A percentile compares a stretch with the other conserved stretches of the same genome.
These are phyloP conservation scores for Populus euphratica DNA, from an alignment of 345 rosid genomes.

Conservation along the genomic window DNA sequence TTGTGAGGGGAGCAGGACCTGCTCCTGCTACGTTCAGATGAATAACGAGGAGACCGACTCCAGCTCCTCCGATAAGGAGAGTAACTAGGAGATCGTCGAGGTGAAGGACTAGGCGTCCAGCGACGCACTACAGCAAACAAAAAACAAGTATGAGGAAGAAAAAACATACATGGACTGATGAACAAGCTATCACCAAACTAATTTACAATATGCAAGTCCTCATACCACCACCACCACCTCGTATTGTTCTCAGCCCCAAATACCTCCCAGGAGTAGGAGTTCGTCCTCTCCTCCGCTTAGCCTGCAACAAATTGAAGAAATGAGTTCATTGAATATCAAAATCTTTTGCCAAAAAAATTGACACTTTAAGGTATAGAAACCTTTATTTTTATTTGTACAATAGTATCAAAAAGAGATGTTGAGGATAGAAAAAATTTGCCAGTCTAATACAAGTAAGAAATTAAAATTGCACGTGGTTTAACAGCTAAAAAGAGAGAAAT, in stretches of 20 bases:
- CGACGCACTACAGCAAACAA: slow-evolving; percentile 32
- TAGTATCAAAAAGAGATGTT: not conserved
- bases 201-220: not conserved
- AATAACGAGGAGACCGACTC: slow-evolving; percentile 48
- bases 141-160: not conserved
- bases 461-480: slow-evolving; percentile 16
- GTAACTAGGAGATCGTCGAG: slow-evolving; percentile 44
- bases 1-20: slow-evolving; percentile 42
- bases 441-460: not conserved
- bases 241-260: slow-evolving; percentile 60
- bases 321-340: slow-evolving; percentile 14
- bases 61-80: slow-evolving; percentile 40
- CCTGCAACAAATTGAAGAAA: slow-evolving; percentile 38
- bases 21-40: slow-evolving; percentile 53
- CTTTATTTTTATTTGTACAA: not conserved
- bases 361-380: not conserved
- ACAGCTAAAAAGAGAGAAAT: slow-evolving; percentile 54
- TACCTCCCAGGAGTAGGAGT: slow-evolving; percentile 97
- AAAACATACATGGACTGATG: not conserved
- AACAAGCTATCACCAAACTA: not conserved
- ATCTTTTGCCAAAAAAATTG: not conserved
- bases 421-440: not conserved
- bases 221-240: slow-evolving; percentile 28
- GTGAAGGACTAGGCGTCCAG: slow-evolving; percentile 44
- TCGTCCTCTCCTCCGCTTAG: slow-evolving; percentile 76